These are phyloP conservation scores for Chlorella vulgaris DNA, from an alignment of 139 green algal species.

Conservation along the genomic window DNA sequence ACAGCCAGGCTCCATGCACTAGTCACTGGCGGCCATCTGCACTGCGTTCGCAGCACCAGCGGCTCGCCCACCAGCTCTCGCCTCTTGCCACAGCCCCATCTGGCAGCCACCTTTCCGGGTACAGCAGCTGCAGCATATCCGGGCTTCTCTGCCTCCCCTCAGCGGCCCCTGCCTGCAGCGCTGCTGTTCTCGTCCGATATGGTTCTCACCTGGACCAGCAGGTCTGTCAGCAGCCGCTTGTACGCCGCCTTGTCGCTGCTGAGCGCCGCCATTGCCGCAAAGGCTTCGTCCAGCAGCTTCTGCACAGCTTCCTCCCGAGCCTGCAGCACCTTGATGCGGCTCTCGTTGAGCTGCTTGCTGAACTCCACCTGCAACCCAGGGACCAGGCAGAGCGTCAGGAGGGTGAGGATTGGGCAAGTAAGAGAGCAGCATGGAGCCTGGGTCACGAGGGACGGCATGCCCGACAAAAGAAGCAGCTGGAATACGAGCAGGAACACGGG, in stretches of 20 bases:
- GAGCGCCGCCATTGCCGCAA: constrained; percentile 64
- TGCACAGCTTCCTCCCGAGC: constrained; percentile 55
- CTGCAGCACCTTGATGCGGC: constrained; percentile 82
- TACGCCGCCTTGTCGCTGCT: constrained; percentile 77
- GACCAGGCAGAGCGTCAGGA: background rate
- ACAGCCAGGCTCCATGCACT: too few species aligned
- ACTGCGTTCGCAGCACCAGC: too few species aligned
- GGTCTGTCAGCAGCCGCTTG: constrained; percentile 80
- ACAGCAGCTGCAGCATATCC: too few species aligned
- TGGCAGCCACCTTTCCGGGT: too few species aligned
- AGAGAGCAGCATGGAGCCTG: background rate
- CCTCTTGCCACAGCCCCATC: too few species aligned
- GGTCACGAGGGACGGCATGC: background rate
- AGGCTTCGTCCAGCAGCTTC: constrained; percentile 62
- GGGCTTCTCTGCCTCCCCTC: too few species aligned
- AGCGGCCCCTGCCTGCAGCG: too few species aligned
- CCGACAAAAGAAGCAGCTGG: background rate
- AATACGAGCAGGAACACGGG: background rate
- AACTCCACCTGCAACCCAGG: constrained; percentile 77
- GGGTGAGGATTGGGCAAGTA: too few species aligned
- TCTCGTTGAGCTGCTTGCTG: constrained; percentile 97
- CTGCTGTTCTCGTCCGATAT: too few species aligned
- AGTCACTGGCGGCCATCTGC: too few species aligned
- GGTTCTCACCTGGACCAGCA: constrained; percentile 90
- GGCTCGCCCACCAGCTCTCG: too few species aligned